Percentiles rank a stretch among this genome's conserved stretches.
These are phyloP conservation scores for Penicillium verrucosum DNA, from an alignment of 2,329 filamentous ascomycete genomes.

Conservation along the genomic window DNA sequence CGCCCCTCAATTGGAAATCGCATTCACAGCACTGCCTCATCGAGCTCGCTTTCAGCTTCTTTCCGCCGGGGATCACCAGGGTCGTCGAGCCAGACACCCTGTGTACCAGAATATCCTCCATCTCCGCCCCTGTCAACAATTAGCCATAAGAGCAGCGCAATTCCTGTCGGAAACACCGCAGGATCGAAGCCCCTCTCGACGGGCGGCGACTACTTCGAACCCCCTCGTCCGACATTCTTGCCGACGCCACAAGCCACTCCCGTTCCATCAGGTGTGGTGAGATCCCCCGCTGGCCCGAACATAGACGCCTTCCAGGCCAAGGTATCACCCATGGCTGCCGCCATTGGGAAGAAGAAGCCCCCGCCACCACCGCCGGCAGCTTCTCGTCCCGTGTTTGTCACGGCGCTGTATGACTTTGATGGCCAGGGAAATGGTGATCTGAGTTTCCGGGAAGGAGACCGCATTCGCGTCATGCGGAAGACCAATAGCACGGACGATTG, in stretches of 20 bases:
- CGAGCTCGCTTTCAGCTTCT: conserved; percentile 35
- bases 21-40: conserved; percentile 24
- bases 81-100: conserved; percentile 27
- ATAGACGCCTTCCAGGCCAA: conserved; percentile 21
- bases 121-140: conserved; percentile 1
- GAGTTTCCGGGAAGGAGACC: conserved; percentile 71
- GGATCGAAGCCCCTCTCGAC: conserved; percentile 14
- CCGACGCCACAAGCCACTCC: conserved; percentile 7
- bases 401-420: conserved; percentile 71
- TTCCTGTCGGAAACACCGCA: conserved; percentile 16
- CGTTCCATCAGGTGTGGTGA: conserved; percentile 7
- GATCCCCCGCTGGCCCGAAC: conserved; percentile 35
- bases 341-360: conserved; percentile 68
- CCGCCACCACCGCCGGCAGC: conserved; percentile 66
- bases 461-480: conserved; percentile 73
- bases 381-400: conserved; percentile 58
- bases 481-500: conserved; percentile 79
- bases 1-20: conserved; percentile 43
- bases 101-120: conserved; percentile 16
- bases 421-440: conserved; percentile 69
- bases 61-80: conserved; percentile 31
- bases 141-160: conserved; percentile 2
- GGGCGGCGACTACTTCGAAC: conserved; percentile 15
- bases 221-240: conserved; percentile 6
- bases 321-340: conserved; percentile 4